phyloP scores from a whole-genome alignment of 192 early-diverging fungal genomes.

The Thoreauomyces humboldtii region DNA sequence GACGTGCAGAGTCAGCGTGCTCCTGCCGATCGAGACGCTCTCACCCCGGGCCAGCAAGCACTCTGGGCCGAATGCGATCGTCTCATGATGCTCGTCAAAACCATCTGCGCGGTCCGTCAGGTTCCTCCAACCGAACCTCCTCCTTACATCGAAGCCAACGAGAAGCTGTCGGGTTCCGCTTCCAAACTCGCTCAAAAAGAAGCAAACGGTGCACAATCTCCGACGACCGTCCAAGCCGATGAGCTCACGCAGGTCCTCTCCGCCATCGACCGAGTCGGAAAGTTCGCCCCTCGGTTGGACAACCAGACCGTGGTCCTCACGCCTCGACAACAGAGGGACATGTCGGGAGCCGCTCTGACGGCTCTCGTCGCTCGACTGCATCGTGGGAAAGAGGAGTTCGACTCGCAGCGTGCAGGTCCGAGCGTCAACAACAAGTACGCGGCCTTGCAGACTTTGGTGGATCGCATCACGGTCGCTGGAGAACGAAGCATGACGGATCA shows the following conservation, averaged over 20 bases:
- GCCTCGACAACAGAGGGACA: slow-evolving; percentile 30
- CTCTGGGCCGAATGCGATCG: slow-evolving; percentile 40
- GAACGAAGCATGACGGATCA: slow-evolving; percentile 37
- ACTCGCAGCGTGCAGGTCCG: slow-evolving; percentile 11
- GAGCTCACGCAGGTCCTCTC: slow-evolving; percentile 22
- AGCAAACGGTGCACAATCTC: background rate
- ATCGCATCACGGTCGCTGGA: slow-evolving; percentile 35
- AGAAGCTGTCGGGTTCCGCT: background rate
- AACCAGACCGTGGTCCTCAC: slow-evolving; percentile 35
- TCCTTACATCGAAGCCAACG: slow-evolving; percentile 17
- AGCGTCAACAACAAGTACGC: background rate
- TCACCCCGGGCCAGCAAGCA: slow-evolving; percentile 15
- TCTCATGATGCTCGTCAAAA: slow-evolving; percentile 37
- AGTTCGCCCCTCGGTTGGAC: slow-evolving; percentile 34
- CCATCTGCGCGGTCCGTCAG: slow-evolving; percentile 20
- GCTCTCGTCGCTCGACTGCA: slow-evolving; percentile 34
- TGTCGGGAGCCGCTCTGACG: slow-evolving; percentile 38
- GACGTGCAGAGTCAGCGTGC: background rate
- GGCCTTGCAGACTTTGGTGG: slow-evolving; percentile 30
- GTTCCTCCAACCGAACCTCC: slow-evolving; percentile 7
- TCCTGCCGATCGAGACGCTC: background rate
- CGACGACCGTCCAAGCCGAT: slow-evolving; percentile 4
- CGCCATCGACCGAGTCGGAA: slow-evolving; percentile 38
- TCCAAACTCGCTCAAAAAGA: background rate
- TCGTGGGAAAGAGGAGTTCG: slow-evolving; percentile 32